Conservation (phyloP, 169 alveolate species). For the Babesia gibsoni region DNA sequence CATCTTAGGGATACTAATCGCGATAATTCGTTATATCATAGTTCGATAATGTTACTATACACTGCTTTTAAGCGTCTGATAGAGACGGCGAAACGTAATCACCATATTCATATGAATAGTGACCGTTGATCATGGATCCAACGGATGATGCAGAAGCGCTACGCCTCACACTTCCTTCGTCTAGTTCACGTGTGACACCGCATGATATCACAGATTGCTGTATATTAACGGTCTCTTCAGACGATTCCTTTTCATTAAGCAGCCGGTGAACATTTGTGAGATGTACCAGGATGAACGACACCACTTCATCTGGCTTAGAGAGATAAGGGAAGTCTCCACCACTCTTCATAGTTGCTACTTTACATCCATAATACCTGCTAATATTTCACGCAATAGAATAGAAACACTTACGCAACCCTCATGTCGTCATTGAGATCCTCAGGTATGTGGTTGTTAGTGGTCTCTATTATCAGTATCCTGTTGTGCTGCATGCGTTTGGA, state of each 20-base stretch:
- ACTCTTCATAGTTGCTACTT: conserved; percentile 64
- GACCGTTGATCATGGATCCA: conserved; percentile 7
- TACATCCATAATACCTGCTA: conserved; percentile 60
- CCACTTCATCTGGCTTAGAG: conserved; percentile 70
- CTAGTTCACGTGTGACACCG: not conserved
- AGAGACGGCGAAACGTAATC: not conserved
- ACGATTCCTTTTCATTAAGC: not conserved
- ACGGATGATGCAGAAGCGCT: conserved; percentile 10
- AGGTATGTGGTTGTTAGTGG: conserved; percentile 62
- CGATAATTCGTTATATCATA: no score
- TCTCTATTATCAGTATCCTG: conserved; percentile 63
- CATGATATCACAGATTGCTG: not conserved
- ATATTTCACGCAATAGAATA: not conserved
- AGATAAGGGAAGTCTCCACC: conserved; percentile 75
- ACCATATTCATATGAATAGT: not conserved
- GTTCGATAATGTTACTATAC: no score
- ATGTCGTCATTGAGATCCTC: conserved; percentile 56
- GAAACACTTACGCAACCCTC: conserved; percentile 14
- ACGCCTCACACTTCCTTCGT: not conserved
- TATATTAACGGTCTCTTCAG: not conserved
- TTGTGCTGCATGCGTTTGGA: conserved; percentile 14
- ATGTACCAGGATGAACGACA: conserved; percentile 66
- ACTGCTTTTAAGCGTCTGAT: conserved; percentile 20
- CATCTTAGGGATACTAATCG: no score
- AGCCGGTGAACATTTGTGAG: conserved; percentile 48